Evolutionary conservation across 2,329 filamentous ascomycete species (phyloP), one percentile per base, ranked within the genome.

Genomic region (Aspergillus hiratsukae): DNA sequence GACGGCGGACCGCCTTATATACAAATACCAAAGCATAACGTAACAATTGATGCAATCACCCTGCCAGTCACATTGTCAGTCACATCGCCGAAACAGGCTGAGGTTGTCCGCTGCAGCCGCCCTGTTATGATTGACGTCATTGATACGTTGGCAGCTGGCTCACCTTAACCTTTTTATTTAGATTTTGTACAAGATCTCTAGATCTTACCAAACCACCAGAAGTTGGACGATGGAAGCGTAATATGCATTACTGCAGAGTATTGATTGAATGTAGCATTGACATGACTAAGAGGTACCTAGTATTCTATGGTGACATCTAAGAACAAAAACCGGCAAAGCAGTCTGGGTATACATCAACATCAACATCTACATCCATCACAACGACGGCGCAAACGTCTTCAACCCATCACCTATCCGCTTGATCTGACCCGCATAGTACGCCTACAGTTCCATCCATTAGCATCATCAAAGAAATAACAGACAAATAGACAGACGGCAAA

Each of bases 361-460:
- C n/a, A n/a, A 23, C 23, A 23, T 48, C n/a, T 40, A 23, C 23
- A 23, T 23, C 23, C 25, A 48, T 55, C 23, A 48, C 11, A 25
- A 49, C 10, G n/a, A 50, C 41, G 64, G 64, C 25, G 55, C 46
- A 45, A 55, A 50, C 3, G 64, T 63, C 53, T 48, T 61, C 55
- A 67, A 35, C 6, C 66, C 64, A 48, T 59, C 61, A 0, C 59
- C 66, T 52, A 72, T 61, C 48, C 69, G 60, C 40, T 64, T 55
- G 41, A 72, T 70, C 59, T 72, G 69, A 4, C 25, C 48, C 11
- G 53, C 54, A 51, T 70, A 72, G 54, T 66, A 70, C n/a, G 49
- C 14, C 55, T 66, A 23, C 3, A n/a, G 2, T 23, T 23, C 23
- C 23, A 23, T 23, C 23, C 23, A 43, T 58, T 52, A 52, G 48